Evolutionary conservation across 306 rosid genomes (phyloP), one percentile per base, ranked within the genome.

Genomic region (Cicer pinnatifidum): DNA sequence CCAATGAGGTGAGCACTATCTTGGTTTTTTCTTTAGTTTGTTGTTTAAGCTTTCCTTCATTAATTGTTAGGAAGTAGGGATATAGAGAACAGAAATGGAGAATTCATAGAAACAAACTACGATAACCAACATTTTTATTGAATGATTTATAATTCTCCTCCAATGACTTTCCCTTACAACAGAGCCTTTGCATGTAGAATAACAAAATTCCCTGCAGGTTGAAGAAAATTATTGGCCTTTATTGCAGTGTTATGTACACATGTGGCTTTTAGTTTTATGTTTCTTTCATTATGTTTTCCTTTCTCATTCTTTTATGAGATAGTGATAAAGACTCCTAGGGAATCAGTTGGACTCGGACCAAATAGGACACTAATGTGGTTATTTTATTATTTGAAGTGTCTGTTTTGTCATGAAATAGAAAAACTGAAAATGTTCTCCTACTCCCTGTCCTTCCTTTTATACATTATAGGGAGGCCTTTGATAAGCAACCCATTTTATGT

Each of bases 1-100:
- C 97, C 47, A 95, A 91, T 76, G 99, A 95, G 93, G 99, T 91
- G 37, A 67, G 87, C 50, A 10, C 9, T 67, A 4, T 33, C 28
- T 45, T 15, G 10, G 52, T 28, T 57, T 40, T 51, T 67, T n/a
- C 9, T 11, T 56, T 58, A 56, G 66, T 59, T 60, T 53, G 19
- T 63, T 28, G 75, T 33, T 66, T 53, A 20, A 52, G 46, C 20
- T 61, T 73, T 10, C 9, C 1, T 13, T 16, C 5, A 15, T 63
- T 40, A 10, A 9, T 63, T 15, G 50, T 65, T 35, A 13, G 46
- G 11, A 61, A 4, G 64, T 28, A 28, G 64, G 64, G 28, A 58
- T 33, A 20, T n/a, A 12, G 46, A 60, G 10, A n/a, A 7, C 3
- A 60, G 67, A n/a, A 60, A 3, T 12, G 67, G 46, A 12, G 37